Conservation (phyloP, 1,284 basidiomycete species). For the Leccinum huronense region DNA sequence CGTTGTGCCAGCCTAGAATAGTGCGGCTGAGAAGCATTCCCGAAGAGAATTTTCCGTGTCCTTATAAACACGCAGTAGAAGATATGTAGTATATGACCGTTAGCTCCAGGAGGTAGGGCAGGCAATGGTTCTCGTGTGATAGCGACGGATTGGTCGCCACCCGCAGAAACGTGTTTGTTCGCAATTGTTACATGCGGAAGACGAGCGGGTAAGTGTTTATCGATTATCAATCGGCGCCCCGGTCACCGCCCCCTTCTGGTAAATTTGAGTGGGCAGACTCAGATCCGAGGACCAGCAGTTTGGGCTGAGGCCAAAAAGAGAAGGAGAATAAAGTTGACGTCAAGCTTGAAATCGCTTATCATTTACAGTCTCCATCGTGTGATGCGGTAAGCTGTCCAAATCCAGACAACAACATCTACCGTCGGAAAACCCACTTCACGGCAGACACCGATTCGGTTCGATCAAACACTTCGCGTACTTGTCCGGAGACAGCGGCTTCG, state of each 20-base stretch:
- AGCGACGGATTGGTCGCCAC: constrained; percentile 21
- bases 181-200: constrained; percentile 17
- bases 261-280: constrained; percentile 5
- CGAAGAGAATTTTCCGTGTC: constrained; percentile 12
- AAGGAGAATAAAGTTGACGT: constrained; percentile 24
- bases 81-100: constrained; percentile 26
- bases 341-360: constrained; percentile 22
- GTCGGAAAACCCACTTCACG: constrained; percentile 5
- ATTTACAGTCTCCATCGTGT: constrained; percentile 15
- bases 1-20: constrained; percentile 25
- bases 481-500: constrained; percentile 3
- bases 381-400: constrained; percentile 15
- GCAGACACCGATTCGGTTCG: constrained; percentile 16
- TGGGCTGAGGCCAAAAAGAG: constrained; percentile 2
- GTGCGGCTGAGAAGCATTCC: constrained; percentile 28
- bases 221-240: constrained; percentile 38
- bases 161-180: constrained; percentile 10
- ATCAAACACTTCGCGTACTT: constrained; percentile 26
- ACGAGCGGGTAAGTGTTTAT: constrained; percentile 26
- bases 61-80: constrained; percentile 12
- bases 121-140: constrained; percentile 21
- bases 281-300: constrained; percentile 30
- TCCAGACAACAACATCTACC: constrained; percentile 1
- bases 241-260: constrained; percentile 16
- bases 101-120: constrained; percentile 12